A percentile compares a stretch with the other conserved stretches of the same genome.
These are phyloP conservation scores for Apiospora rasikravindrae DNA, from an alignment of 2,329 filamentous ascomycete species.

Conservation along the genomic window DNA sequence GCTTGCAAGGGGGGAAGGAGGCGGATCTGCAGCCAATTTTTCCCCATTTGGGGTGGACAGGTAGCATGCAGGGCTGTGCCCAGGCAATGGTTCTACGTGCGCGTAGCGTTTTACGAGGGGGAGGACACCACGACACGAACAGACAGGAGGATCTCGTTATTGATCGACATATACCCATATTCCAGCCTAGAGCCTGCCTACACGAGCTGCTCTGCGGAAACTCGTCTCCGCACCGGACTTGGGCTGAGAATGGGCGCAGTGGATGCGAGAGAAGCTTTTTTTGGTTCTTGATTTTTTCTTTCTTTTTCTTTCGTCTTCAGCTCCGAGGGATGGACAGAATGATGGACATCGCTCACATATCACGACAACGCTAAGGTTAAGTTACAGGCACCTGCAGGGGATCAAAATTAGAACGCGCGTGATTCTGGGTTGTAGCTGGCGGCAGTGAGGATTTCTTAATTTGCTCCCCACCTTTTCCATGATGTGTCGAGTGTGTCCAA, in stretches of 20 bases:
- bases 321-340: background rate
- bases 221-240: background rate
- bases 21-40: background rate
- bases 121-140: background rate
- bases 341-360: background rate
- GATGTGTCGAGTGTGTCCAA: background rate
- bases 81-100: background rate
- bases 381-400: background rate
- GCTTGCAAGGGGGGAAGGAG: background rate
- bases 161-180: background rate
- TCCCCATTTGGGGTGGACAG: background rate
- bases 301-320: background rate
- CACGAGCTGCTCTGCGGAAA: background rate
- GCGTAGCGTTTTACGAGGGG: background rate
- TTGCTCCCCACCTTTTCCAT: background rate
- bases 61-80: conserved; percentile 4
- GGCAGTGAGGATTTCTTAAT: background rate
- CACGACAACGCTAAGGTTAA: background rate
- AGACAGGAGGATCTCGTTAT: background rate
- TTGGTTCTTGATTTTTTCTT: background rate
- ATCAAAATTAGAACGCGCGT: background rate
- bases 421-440: background rate
- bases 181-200: too few species aligned
- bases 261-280: background rate
- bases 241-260: background rate